Conservation (phyloP, 1,284 basidiomycete genomes). For the Prillingera fragicola region DNA sequence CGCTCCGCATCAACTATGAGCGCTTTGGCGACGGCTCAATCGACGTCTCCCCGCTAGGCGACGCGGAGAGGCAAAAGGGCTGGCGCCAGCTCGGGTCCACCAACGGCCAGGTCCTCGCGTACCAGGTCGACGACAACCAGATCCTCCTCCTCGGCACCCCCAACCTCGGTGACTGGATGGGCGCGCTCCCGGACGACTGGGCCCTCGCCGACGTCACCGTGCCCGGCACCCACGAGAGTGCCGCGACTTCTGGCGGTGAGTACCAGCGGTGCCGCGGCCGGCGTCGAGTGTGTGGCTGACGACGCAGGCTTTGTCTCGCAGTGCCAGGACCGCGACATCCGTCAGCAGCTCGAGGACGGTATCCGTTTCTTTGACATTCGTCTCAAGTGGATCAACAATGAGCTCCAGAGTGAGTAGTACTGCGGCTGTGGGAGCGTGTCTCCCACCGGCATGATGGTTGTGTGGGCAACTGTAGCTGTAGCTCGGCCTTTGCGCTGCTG, state of each 20-base stretch:
- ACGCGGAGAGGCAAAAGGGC: constrained; percentile 8
- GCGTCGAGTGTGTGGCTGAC: neutral
- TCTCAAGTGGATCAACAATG: constrained; percentile 60
- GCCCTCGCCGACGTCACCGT: constrained; percentile 15
- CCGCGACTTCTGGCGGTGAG: constrained; percentile 10
- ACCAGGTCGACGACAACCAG: constrained; percentile 11
- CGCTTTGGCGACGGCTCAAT: constrained; percentile 7
- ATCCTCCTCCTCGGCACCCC: constrained; percentile 11
- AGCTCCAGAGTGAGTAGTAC: constrained; percentile 42
- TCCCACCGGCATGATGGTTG: neutral
- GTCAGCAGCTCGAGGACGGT: constrained; percentile 48
- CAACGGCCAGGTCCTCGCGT: constrained; percentile 8
- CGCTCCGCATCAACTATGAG: constrained; percentile 6
- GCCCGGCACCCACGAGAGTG: constrained; percentile 14
- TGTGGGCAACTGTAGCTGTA: no score
- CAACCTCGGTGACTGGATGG: constrained; percentile 6
- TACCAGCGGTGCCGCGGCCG: neutral
- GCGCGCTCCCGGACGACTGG: constrained; percentile 13
- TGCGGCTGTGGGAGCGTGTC: neutral
- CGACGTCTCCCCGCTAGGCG: constrained; percentile 1
- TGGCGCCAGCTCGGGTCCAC: constrained; percentile 11
- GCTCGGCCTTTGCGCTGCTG: no score
- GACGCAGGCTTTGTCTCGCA: constrained; percentile 33
- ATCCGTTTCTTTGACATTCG: constrained; percentile 77
- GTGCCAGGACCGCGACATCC: constrained; percentile 42